Base-by-base conservation (phyloP, 331 rosid genomes). In the Phaseolus coccineus region DNA sequence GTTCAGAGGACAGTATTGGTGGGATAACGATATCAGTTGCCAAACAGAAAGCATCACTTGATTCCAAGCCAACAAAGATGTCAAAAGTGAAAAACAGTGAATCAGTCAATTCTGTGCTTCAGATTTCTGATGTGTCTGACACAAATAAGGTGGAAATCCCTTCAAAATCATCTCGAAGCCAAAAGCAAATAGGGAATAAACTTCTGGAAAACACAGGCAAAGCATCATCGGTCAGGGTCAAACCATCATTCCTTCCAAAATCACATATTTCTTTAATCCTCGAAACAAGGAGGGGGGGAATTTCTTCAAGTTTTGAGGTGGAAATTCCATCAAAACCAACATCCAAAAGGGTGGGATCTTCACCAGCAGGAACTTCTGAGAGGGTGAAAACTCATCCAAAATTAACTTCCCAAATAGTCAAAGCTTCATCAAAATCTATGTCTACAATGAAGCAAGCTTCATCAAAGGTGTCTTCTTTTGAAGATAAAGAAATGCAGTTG, bases 181-280 rank as follows among this genome's bases (percentile, higher is more conserved):
- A 77, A 70, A 87, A 55, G 70, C 77, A 79, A 51, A 77, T 31
- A 8, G 76, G 67, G 77, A 71, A 75, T 76, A 74, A 64, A 61
- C 75, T 82, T 69, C 42, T 47, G 39, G 53, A 56, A 3, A 84
- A 76, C 78, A 83, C 73, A 59, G 85, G 82, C 77, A 89, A 80
- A 67, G 71, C 80, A 76, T 74, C 87, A 68, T 33, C 57, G 81
- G 66, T 50, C 66, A 85, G 84, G 78, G 81, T 57, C 19, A 81
- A 74, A 78, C 40, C 83, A 50, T 77, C 82, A 39, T 76, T 65
- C 4, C 56, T 16, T 71, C 31, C 25, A 59, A 87, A 87, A 11
- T 44, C 90, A 35, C 67, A 46, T 44, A 11, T 37, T 28, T 37
- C 74, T 44, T 64, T 59, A 72, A 51, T 24, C 71, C 24, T 44